A percentile compares a stretch with the other conserved stretches of the same genome.
phyloP scores from a whole-genome alignment of 768 basidiomycete species.

The Lactarius hengduanensis region DNA sequence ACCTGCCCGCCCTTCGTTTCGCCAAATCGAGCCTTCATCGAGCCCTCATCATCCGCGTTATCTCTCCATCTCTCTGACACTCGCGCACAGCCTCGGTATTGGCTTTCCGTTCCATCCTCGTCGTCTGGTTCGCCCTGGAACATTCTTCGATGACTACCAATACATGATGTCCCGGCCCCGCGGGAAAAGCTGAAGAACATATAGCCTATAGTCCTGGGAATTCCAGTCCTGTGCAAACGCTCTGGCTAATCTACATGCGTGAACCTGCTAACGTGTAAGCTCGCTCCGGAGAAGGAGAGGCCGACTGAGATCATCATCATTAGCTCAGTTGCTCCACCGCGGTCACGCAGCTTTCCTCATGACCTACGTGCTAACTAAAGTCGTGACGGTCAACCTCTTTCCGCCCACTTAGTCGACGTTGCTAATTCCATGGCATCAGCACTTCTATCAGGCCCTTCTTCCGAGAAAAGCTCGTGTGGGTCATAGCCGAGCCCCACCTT shows the following conservation, averaged over 20 bases:
- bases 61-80: neutral
- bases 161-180: neutral
- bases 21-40: neutral
- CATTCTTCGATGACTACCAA: conserved; percentile 3
- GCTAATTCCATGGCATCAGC: neutral
- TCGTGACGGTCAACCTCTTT: neutral
- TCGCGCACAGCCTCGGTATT: neutral
- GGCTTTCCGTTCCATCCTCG: neutral
- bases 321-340: neutral
- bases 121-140: neutral
- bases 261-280: conserved; percentile 4
- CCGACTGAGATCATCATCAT: conserved; percentile 4
- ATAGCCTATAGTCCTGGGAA: neutral
- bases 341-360: neutral
- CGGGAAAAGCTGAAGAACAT: neutral
- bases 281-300: conserved; percentile 4
- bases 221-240: neutral
- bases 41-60: neutral
- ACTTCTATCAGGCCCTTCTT: neutral
- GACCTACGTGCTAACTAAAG: neutral
- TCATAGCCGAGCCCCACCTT: neutral
- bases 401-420: neutral
- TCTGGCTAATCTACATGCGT: neutral
- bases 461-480: neutral
- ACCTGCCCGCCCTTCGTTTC: conserved; percentile 41